Conservation (phyloP, 2,329 filamentous ascomycete genomes). For the Penicillium sp. region DNA sequence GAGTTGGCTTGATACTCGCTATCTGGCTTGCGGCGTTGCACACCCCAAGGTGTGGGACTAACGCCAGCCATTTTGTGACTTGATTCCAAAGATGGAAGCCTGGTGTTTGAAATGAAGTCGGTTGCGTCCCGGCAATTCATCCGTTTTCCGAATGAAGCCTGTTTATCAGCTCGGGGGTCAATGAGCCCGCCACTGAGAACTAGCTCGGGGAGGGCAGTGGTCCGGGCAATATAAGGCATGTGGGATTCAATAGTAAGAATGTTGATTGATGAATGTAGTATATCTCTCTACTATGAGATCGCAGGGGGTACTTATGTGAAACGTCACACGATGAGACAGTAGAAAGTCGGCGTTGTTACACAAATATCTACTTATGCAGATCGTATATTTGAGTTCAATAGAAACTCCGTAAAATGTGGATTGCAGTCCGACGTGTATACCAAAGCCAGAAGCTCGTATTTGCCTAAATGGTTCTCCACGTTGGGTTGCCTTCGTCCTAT, state of each 20-base stretch:
- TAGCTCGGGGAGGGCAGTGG: slow-evolving; percentile 9
- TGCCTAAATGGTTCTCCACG: too few relatives aligned
- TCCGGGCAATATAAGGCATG: slow-evolving; percentile 12
- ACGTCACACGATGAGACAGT: neutral
- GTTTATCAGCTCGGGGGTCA: slow-evolving; percentile 14
- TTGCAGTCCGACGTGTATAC: too few relatives aligned
- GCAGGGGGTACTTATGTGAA: neutral
- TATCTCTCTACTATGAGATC: neutral
- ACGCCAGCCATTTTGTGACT: slow-evolving; percentile 7
- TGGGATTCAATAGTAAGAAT: neutral
- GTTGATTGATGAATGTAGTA: neutral
- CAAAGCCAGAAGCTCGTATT: too few relatives aligned
- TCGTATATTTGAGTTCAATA: too few relatives aligned
- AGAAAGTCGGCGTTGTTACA: neutral
- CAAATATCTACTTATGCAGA: neutral
- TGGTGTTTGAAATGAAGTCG: slow-evolving; percentile 14
- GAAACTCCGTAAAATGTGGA: too few relatives aligned
- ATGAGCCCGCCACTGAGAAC: slow-evolving; percentile 10
- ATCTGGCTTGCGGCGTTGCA: neutral
- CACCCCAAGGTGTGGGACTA: neutral
- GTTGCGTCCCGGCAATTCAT: slow-evolving; percentile 13
- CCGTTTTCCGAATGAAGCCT: slow-evolving; percentile 11
- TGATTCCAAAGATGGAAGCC: slow-evolving; percentile 2
- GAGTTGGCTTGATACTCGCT: slow-evolving; percentile 5
- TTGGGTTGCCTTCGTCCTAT: neutral